Conservation (phyloP, 495 filamentous ascomycete species). For the Poronia punctata region DNA sequence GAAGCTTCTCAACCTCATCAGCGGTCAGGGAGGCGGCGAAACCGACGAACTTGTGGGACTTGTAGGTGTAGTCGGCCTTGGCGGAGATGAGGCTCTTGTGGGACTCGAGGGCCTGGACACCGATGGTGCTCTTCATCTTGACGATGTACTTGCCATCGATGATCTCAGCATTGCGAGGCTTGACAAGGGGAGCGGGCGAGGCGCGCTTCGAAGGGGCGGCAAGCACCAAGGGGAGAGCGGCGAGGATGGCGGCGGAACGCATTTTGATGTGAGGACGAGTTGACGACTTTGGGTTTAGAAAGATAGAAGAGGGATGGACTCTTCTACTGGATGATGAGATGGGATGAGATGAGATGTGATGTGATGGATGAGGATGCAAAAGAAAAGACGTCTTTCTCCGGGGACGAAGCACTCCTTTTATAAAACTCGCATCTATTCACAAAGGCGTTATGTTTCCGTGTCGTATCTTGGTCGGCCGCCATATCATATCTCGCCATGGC, state of each 20-base stretch:
- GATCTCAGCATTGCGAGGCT: slow-evolving; percentile 20
- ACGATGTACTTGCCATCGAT: slow-evolving; percentile 40
- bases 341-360: slow-evolving; percentile 1
- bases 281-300: not conserved
- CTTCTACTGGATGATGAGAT: not conserved
- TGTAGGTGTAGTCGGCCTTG: slow-evolving; percentile 37
- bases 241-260: slow-evolving; percentile 18
- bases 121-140: slow-evolving; percentile 28
- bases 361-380: slow-evolving; percentile 5
- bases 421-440: not conserved
- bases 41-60: slow-evolving; percentile 34
- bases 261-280: slow-evolving; percentile 17
- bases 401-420: slow-evolving; percentile 5
- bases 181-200: slow-evolving; percentile 19
- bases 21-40: slow-evolving; percentile 33
- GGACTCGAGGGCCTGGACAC: slow-evolving; percentile 23
- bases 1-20: slow-evolving; percentile 34
- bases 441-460: slow-evolving; percentile 1
- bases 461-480: not conserved
- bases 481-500: slow-evolving; percentile 3
- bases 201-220: slow-evolving; percentile 22
- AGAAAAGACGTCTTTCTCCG: not conserved
- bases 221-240: slow-evolving; percentile 24
- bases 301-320: not conserved
- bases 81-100: slow-evolving; percentile 24